These are phyloP conservation scores for Lecanosticta acicola DNA, from an alignment of 2,329 filamentous ascomycete species.

Conservation along the genomic window DNA sequence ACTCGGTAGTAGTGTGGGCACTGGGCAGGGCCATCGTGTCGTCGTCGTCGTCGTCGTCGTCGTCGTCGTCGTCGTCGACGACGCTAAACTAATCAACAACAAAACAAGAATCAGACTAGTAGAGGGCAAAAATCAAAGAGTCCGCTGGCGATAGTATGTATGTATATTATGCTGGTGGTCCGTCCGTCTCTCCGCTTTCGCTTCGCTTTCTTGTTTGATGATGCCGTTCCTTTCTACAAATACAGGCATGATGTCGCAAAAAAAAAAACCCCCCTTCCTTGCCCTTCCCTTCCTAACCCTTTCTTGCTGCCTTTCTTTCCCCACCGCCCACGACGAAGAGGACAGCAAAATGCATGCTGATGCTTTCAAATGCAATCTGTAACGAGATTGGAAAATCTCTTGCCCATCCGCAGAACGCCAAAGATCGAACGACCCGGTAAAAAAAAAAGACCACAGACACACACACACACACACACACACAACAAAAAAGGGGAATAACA, in stretches of 20 bases:
- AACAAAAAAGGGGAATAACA: neutral
- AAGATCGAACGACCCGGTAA: constrained; percentile 3
- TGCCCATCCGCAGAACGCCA: neutral
- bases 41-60: no score
- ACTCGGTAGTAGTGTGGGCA: no score
- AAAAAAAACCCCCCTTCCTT: neutral
- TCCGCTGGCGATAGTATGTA: no score
- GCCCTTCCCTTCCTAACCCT: neutral
- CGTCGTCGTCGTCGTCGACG: no score
- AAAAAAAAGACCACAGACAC: constrained; percentile 4
- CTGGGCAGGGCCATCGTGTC: no score
- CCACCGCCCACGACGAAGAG: neutral
- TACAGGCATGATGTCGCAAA: constrained; percentile 11
- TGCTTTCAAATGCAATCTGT: constrained; percentile 12
- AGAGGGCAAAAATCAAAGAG: no score
- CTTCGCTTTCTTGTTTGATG: constrained; percentile 2
- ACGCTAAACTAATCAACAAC: no score
- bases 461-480: neutral
- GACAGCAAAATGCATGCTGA: constrained; percentile 3
- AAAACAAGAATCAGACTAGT: no score
- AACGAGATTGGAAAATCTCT: constrained; percentile 1
- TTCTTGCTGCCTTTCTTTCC: constrained; percentile 2
- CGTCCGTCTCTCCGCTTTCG: no score
- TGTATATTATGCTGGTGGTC: constrained; percentile 3
- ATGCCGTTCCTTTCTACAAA: constrained; percentile 9